phyloP scores from a whole-genome alignment of 2,329 filamentous ascomycete genomes.

The Diplodia scrobiculata region DNA sequence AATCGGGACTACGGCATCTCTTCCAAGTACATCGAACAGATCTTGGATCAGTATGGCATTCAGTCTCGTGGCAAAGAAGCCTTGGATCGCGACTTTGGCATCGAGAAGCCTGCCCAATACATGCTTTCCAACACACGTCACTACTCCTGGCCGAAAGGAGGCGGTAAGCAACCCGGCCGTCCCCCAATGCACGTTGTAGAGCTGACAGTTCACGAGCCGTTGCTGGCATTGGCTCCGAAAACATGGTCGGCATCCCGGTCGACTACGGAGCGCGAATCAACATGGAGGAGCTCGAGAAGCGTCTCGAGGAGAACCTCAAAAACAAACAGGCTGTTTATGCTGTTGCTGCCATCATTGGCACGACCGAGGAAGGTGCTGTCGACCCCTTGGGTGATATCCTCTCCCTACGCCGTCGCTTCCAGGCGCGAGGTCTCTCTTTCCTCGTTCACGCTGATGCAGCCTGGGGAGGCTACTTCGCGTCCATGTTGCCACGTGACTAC shows the following conservation, averaged over 20 bases:
- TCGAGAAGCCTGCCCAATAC: slow-evolving; percentile 42
- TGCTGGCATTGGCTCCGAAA: slow-evolving; percentile 50
- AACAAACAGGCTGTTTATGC: slow-evolving; percentile 44
- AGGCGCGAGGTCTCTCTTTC: slow-evolving; percentile 50
- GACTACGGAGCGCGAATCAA: slow-evolving; percentile 48
- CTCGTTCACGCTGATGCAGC: slow-evolving; percentile 54
- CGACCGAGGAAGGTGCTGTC: slow-evolving; percentile 54
- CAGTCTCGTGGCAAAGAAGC: slow-evolving; percentile 48
- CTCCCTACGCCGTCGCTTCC: slow-evolving; percentile 46
- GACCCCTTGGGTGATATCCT: slow-evolving; percentile 48
- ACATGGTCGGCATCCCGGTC: slow-evolving; percentile 47
- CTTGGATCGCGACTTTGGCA: slow-evolving; percentile 43
- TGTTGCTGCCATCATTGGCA: slow-evolving; percentile 53
- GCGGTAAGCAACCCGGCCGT: slow-evolving; percentile 41
- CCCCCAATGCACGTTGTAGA: background rate
- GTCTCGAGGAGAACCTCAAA: slow-evolving; percentile 41
- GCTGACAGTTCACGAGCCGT: slow-evolving; percentile 47
- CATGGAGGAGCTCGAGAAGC: slow-evolving; percentile 39
- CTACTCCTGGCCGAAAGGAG: slow-evolving; percentile 55
- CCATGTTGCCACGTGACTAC: slow-evolving; percentile 47
- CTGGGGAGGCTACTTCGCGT: slow-evolving; percentile 56
- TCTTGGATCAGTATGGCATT: slow-evolving; percentile 43
- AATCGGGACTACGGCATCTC: slow-evolving; percentile 48
- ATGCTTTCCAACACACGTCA: slow-evolving; percentile 50
- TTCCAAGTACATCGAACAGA: slow-evolving; percentile 40